phyloP scores from a whole-genome alignment of 768 basidiomycete genomes.

The Hypsizygus marmoreus region DNA sequence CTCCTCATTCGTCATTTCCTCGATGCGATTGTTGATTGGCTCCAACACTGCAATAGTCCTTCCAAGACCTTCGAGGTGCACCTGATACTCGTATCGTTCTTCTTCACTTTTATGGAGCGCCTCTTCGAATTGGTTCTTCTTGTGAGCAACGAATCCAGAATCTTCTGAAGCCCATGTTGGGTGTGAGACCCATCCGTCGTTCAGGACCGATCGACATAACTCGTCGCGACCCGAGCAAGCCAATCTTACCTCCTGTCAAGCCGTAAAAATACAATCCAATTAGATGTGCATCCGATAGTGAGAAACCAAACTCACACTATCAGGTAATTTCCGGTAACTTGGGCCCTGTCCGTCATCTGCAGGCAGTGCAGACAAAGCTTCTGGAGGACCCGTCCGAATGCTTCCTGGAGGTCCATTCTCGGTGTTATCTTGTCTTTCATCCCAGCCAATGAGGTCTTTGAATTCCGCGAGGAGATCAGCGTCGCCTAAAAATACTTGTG shows the following conservation, averaged over 20 bases:
- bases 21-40: slow-evolving; percentile 81
- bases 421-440: slow-evolving; percentile 58
- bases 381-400: slow-evolving; percentile 73
- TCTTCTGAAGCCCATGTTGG: slow-evolving; percentile 98
- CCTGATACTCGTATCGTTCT: slow-evolving; percentile 97
- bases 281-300: background rate
- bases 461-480: slow-evolving; percentile 81
- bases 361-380: slow-evolving; percentile 75
- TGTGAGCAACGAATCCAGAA: slow-evolving; percentile 90
- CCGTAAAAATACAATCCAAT: slow-evolving; percentile 12
- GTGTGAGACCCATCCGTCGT: slow-evolving; percentile 98
- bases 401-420: slow-evolving; percentile 79
- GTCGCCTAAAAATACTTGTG: slow-evolving; percentile 81
- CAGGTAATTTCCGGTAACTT: slow-evolving; percentile 89
- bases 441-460: slow-evolving; percentile 83
- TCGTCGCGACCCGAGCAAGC: slow-evolving; percentile 95
- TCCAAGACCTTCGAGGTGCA: slow-evolving; percentile 86
- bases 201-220: slow-evolving; percentile 93
- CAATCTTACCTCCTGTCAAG: slow-evolving; percentile 74
- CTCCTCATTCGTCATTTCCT: slow-evolving; percentile 89
- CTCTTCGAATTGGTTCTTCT: slow-evolving; percentile 97
- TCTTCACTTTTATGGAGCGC: slow-evolving; percentile 96
- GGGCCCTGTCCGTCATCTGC: slow-evolving; percentile 88
- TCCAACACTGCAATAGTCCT: slow-evolving; percentile 92
- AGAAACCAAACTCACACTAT: slow-evolving; percentile 62